phyloP scores from a whole-genome alignment of 192 early-diverging fungal species.

The Entophlyctis luteolus region DNA sequence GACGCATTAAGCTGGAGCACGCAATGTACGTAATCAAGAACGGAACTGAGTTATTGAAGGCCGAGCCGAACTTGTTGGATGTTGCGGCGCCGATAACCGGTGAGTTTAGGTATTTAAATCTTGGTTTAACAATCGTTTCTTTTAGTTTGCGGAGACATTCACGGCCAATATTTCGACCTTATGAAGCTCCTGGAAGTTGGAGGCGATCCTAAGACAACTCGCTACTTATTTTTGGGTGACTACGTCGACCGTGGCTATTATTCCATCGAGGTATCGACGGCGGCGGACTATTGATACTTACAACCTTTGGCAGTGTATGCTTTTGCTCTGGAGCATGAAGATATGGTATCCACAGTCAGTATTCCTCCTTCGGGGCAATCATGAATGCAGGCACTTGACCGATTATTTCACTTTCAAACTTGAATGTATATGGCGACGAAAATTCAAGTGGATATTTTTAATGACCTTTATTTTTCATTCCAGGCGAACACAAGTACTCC shows the following conservation, averaged over 20 bases:
- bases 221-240: conserved; percentile 94
- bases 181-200: conserved; percentile 98
- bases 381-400: conserved; percentile 95
- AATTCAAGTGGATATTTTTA: neutral
- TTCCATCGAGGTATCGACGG: conserved; percentile 79
- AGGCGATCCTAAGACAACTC: conserved; percentile 83
- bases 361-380: conserved; percentile 90
- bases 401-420: conserved; percentile 97
- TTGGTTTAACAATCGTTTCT: neutral
- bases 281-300: neutral
- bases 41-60: conserved; percentile 74
- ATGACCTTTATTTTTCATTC: neutral
- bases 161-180: conserved; percentile 95
- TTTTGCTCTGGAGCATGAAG: conserved; percentile 88
- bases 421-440: conserved; percentile 66
- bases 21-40: conserved; percentile 81
- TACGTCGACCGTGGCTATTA: conserved; percentile 98
- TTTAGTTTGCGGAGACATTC: conserved; percentile 94
- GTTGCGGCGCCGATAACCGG: conserved; percentile 89
- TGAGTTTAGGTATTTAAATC: no score
- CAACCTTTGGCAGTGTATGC: conserved; percentile 63
- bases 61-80: conserved; percentile 81
- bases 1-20: conserved; percentile 86
- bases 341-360: conserved; percentile 83
- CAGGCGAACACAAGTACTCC: conserved; percentile 90